Evolutionary conservation across 257 asterid species (phyloP).

Genomic region (Nicotiana obtusifolia): DNA sequence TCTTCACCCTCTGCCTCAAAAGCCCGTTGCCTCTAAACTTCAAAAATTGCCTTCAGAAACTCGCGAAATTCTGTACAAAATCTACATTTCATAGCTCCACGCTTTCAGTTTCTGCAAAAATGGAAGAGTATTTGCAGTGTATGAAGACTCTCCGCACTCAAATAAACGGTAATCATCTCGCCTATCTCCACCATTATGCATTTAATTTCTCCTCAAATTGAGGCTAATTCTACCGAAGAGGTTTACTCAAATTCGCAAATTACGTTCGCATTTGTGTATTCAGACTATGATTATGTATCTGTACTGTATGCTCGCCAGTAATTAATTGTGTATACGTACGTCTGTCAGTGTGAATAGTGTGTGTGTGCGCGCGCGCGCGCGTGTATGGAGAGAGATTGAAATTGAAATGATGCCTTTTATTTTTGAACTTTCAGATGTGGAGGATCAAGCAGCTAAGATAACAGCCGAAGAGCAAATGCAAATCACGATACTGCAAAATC

Average conservation of each 20-base stretch:
- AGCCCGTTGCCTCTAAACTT: not conserved
- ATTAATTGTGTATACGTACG: not conserved
- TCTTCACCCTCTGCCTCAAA: not conserved
- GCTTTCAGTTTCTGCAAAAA: conserved; percentile 14
- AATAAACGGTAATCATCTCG: conserved; percentile 54
- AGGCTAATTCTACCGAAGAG: not conserved
- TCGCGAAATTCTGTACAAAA: not conserved
- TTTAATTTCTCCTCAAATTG: not conserved
- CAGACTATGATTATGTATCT: not conserved
- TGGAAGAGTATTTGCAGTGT: conserved; percentile 80
- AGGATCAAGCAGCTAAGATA: conserved; percentile 76
- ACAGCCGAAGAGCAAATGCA: conserved; percentile 79
- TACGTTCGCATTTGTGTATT: not conserved
- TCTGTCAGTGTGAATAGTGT: not conserved
- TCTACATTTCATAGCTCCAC: not conserved
- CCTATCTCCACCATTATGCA: not conserved
- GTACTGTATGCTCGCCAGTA: not conserved
- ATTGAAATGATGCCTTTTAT: not conserved
- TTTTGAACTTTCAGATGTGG: conserved; percentile 59
- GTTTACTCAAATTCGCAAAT: not conserved
- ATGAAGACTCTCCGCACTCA: conserved; percentile 85
- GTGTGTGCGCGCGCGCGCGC: not conserved
- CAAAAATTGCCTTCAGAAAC: not conserved
- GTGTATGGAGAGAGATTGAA: not conserved
- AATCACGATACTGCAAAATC: conserved; percentile 47